These are phyloP conservation scores for Suhomyces wounanorum DNA, from an alignment of 1,139 yeast species.

Conservation along the genomic window DNA sequence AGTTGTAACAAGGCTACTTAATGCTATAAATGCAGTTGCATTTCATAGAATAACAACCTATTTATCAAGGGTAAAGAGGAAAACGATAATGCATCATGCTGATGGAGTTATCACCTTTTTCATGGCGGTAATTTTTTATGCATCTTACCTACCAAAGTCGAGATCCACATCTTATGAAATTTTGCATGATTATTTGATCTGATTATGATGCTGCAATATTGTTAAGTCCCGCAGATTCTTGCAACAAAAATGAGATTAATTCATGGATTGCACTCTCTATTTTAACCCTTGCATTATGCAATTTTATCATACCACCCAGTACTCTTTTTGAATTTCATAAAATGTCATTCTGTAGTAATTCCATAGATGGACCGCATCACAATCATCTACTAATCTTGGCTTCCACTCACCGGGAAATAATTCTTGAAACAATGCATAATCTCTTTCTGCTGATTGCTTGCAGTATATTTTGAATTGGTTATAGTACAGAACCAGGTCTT, in stretches of 20 bases:
- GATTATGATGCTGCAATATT: too few species aligned
- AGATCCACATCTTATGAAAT: too few species aligned
- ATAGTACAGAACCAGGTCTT: conserved; percentile 21
- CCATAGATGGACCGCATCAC: conserved; percentile 38
- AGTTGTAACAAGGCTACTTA: too few species aligned
- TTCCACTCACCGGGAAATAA: conserved; percentile 26
- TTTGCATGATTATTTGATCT: too few species aligned
- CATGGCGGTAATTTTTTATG: too few species aligned
- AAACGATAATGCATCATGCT: too few species aligned
- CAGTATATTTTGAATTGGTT: conserved; percentile 33
- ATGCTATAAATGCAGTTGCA: too few species aligned
- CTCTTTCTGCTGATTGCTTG: conserved; percentile 14
- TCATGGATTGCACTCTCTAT: not conserved
- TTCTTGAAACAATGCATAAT: conserved; percentile 17
- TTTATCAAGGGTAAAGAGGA: too few species aligned
- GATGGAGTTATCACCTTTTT: too few species aligned
- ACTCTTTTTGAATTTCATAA: conserved; percentile 8
- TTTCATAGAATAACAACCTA: too few species aligned
- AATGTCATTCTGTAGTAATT: conserved; percentile 17
- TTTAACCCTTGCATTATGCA: not conserved
- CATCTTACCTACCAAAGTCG: too few species aligned
- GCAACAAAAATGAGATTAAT: not conserved
- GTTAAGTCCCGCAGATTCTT: not conserved
- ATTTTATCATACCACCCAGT: conserved; percentile 10
- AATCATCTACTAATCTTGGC: conserved; percentile 36